Percentiles rank a stretch among this genome's conserved stretches.
Conservation (phyloP, 257 asterid genomes). For the Coffea canephora region DNA sequence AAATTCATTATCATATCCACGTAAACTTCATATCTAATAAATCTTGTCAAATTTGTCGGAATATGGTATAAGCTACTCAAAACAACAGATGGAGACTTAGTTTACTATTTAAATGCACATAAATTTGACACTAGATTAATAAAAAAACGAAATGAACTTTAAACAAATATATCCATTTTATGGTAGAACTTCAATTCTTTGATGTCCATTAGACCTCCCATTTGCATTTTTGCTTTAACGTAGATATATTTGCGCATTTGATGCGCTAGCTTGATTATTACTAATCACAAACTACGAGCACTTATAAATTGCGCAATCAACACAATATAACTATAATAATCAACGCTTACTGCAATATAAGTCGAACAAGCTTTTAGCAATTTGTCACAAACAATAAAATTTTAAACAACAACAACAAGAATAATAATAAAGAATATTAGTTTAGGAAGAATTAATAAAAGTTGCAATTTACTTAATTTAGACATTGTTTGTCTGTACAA, state of each 20-base stretch:
- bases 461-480: not conserved
- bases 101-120: too few relatives aligned
- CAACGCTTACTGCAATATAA: not conserved
- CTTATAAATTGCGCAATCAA: too few relatives aligned
- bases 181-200: not conserved
- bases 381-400: not conserved
- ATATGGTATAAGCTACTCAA: too few relatives aligned
- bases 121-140: too few relatives aligned
- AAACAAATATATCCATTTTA: too few relatives aligned
- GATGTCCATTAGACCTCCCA: not conserved
- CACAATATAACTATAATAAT: too few relatives aligned
- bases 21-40: too few relatives aligned
- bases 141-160: too few relatives aligned
- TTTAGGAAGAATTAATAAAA: not conserved
- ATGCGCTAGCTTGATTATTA: not conserved
- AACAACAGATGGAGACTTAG: too few relatives aligned
- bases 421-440: too few relatives aligned
- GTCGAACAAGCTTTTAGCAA: not conserved
- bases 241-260: not conserved
- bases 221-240: not conserved
- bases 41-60: too few relatives aligned
- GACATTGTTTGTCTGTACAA: slow-evolving; percentile 18
- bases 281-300: not conserved
- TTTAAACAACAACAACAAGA: not conserved
- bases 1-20: too few relatives aligned